These are phyloP conservation scores for Medicago arabica DNA, from an alignment of 306 rosid genomes.

Conservation along the genomic window DNA sequence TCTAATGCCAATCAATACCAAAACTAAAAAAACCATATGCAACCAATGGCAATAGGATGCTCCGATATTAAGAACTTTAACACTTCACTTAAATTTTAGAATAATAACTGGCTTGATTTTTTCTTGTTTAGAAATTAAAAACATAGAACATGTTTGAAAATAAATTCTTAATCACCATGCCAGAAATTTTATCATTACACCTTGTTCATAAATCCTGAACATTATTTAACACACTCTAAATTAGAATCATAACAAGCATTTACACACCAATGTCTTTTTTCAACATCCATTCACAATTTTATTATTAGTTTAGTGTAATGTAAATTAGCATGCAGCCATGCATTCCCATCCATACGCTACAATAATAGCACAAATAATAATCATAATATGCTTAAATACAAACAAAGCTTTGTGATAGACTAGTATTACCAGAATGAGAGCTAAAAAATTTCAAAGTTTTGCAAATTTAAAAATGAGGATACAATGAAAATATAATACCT, in stretches of 20 bases:
- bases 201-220: not conserved
- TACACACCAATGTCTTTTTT: not conserved
- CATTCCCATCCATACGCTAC: not conserved
- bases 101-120: not conserved
- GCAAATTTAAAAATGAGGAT: not conserved
- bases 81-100: conserved; percentile 10
- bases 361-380: not conserved
- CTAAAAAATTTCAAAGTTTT: conserved; percentile 36
- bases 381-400: not conserved
- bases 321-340: not conserved
- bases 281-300: not conserved
- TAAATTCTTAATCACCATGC: not conserved
- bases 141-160: not conserved
- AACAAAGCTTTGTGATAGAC: conserved; percentile 1
- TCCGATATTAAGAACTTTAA: not conserved
- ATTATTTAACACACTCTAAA: conserved; percentile 8
- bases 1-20: no score
- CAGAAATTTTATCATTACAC: not conserved
- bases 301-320: not conserved
- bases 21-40: not conserved
- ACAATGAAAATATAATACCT: conserved; percentile 55
- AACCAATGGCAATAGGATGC: not conserved
- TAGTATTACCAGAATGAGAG: not conserved
- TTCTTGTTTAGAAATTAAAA: not conserved
- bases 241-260: not conserved